phyloP scores from a whole-genome alignment of 768 basidiomycete genomes.

The Holtermanniella nyarrowii region DNA sequence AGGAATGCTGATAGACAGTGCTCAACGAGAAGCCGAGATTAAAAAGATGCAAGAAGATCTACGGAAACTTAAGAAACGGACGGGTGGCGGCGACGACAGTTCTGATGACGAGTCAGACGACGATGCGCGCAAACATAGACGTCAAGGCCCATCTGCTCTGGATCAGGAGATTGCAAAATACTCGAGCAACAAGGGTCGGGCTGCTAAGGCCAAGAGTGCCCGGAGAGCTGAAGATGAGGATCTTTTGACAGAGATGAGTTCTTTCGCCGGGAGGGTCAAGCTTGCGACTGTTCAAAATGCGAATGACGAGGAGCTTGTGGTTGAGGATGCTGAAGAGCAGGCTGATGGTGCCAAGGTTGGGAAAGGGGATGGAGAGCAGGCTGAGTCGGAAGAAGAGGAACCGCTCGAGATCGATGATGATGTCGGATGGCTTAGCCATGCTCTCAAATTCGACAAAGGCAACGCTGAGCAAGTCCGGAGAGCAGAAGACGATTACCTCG shows the following conservation, averaged over 20 bases:
- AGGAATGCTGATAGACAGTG: slow-evolving; percentile 41
- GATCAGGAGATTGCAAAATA: slow-evolving; percentile 77
- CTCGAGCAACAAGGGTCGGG: slow-evolving; percentile 52
- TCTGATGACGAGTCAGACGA: slow-evolving; percentile 52
- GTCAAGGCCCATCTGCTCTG: slow-evolving; percentile 53
- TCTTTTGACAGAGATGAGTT: slow-evolving; percentile 28
- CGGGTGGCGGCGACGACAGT: slow-evolving; percentile 46
- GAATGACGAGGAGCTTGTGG: slow-evolving; percentile 3
- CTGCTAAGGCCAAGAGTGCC: slow-evolving; percentile 56
- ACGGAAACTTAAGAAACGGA: slow-evolving; percentile 59
- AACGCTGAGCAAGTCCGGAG: slow-evolving; percentile 33
- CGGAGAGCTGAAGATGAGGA: slow-evolving; percentile 40
- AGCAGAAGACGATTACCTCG: slow-evolving; percentile 39
- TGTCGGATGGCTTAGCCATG: slow-evolving; percentile 39
- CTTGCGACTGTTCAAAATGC: no score
- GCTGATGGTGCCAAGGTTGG: slow-evolving; percentile 3
- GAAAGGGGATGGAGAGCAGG: background rate
- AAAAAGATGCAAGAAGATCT: slow-evolving; percentile 71
- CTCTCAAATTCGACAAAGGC: slow-evolving; percentile 32
- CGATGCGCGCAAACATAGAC: slow-evolving; percentile 45
- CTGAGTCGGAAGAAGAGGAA: slow-evolving; percentile 10
- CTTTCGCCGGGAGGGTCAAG: slow-evolving; percentile 25
- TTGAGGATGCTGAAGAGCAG: slow-evolving; percentile 12
- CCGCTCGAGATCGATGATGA: slow-evolving; percentile 39
- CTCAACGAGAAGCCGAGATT: slow-evolving; percentile 46